phyloP scores from a whole-genome alignment of 208 protist genomes.

The Leishmania aethiopica region DNA sequence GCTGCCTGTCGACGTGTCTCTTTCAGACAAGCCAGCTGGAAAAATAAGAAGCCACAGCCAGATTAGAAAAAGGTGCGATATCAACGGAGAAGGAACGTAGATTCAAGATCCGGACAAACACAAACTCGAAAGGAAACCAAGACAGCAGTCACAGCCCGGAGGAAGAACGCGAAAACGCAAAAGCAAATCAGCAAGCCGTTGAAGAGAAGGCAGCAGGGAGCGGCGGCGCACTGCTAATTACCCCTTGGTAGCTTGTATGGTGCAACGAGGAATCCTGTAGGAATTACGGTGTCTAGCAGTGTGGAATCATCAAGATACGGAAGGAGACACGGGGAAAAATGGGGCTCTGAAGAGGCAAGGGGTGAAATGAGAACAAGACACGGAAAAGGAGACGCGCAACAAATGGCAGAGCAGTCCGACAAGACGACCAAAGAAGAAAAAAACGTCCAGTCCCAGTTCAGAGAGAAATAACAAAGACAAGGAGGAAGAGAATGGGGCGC shows the following conservation, averaged over 20 bases:
- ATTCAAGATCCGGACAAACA: not conserved
- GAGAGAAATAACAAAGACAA: not conserved
- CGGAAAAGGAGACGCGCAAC: not conserved
- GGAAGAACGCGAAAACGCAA: not conserved
- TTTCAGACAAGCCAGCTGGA: not conserved
- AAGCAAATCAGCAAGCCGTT: not conserved
- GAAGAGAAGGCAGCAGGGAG: not conserved
- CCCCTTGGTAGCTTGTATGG: not conserved
- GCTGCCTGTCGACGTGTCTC: not conserved
- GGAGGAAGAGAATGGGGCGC: not conserved
- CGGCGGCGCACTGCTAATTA: not conserved
- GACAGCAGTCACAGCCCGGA: constrained; percentile 8
- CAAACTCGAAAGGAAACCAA: not conserved
- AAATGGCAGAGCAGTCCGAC: not conserved
- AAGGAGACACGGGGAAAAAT: not conserved
- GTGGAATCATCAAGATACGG: not conserved
- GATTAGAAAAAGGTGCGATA: not conserved
- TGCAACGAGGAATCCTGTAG: not conserved
- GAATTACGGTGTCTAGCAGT: not conserved
- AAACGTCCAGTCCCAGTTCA: not conserved
- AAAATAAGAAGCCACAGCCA: not conserved
- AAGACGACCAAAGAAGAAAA: not conserved
- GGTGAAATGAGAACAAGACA: not conserved
- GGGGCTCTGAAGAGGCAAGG: not conserved
- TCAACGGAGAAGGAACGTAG: not conserved